Conservation (phyloP, 306 rosid species). For the Cucumis hystrix region DNA sequence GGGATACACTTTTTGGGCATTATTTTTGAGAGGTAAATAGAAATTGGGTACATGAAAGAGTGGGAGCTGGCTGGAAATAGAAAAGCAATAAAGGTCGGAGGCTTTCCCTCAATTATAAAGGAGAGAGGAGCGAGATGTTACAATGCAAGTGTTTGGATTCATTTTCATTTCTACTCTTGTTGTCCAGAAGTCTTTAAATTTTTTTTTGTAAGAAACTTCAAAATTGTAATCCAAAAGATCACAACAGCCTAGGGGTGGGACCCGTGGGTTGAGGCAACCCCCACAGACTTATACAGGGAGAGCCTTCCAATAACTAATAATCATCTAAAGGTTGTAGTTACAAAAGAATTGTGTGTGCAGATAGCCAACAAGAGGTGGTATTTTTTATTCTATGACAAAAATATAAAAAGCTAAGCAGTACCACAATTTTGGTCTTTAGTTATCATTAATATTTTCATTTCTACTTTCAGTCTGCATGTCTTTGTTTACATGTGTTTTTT, state of each 20-base stretch:
- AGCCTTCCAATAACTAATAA: too few species aligned
- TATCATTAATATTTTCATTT: too few species aligned
- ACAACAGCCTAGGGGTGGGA: too few species aligned
- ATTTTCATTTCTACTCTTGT: background rate
- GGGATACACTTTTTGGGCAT: background rate
- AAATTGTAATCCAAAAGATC: too few species aligned
- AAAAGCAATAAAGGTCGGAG: background rate
- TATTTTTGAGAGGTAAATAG: background rate
- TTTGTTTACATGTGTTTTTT: constrained; percentile 4
- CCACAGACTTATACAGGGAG: too few species aligned
- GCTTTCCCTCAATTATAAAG: background rate
- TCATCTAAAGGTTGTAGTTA: too few species aligned
- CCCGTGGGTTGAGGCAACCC: too few species aligned
- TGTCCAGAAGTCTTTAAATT: background rate
- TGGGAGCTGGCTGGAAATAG: background rate
- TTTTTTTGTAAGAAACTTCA: too few species aligned
- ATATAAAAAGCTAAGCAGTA: too few species aligned
- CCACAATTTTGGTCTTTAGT: background rate
- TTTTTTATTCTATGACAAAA: too few species aligned
- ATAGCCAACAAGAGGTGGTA: too few species aligned
- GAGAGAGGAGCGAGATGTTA: background rate
- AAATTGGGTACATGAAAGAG: background rate
- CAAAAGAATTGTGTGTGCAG: too few species aligned
- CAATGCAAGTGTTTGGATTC: background rate
- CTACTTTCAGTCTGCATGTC: background rate